Evolutionary conservation across 2,329 filamentous ascomycete genomes (phyloP).

Genomic region (Dichotomopilus funicola): DNA sequence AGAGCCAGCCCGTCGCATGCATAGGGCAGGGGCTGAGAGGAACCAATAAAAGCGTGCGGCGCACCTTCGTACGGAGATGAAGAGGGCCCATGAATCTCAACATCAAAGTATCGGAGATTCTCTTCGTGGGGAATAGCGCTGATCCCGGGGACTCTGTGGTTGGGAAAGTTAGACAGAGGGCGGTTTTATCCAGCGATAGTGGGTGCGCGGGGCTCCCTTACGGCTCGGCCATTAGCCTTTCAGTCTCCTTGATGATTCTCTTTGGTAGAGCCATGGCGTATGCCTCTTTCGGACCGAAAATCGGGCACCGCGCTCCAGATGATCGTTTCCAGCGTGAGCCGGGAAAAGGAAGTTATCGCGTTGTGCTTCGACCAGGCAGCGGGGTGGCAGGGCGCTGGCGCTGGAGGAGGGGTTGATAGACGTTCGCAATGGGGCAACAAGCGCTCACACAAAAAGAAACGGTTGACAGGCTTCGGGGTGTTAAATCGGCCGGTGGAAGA

Average conservation of each 20-base stretch:
- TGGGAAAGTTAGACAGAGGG: conserved; percentile 1
- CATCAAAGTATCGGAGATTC: conserved; percentile 96
- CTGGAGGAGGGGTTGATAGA: too few species aligned
- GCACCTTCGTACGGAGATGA: conserved; percentile 92
- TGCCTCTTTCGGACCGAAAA: not conserved
- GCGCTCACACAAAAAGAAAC: too few species aligned
- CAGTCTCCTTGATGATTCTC: conserved; percentile 97
- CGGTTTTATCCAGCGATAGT: not conserved
- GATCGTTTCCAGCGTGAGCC: too few species aligned
- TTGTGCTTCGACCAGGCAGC: too few species aligned
- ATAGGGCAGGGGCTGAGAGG: conserved; percentile 2
- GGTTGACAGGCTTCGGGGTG: too few species aligned
- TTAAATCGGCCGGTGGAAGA: too few species aligned
- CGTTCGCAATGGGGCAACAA: too few species aligned
- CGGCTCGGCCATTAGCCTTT: conserved; percentile 94
- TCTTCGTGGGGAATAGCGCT: conserved; percentile 94
- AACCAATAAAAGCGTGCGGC: conserved; percentile 14
- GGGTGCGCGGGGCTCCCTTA: conserved; percentile 41
- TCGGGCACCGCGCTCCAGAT: not conserved
- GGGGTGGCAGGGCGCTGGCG: too few species aligned
- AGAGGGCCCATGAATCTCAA: conserved; percentile 86
- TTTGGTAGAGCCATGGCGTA: conserved; percentile 74
- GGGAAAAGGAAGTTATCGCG: too few species aligned
- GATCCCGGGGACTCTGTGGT: conserved; percentile 80
- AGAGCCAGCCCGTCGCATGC: not conserved